Evolutionary conservation across 371 early-diverging fungal species (phyloP), one percentile per base, ranked within the genome.

Genomic region (Apophysomyces ossiformis): DNA sequence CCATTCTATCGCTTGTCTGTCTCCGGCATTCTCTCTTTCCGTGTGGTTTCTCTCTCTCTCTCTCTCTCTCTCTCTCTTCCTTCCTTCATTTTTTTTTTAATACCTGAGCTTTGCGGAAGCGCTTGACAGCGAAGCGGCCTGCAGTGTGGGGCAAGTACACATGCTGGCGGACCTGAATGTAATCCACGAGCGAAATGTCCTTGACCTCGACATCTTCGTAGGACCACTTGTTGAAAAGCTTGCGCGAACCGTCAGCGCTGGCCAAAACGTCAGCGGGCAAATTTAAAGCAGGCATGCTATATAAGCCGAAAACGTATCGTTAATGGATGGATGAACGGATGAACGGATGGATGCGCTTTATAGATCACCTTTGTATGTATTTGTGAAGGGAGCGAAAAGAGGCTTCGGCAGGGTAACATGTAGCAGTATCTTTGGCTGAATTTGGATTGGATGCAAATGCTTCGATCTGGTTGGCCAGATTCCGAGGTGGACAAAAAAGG

Each of bases 61-160:
- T 26, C 32, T 26, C 32, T 1, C 3, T 26, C 32, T 26, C 16
- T 38, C 46, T 56, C 41, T 58, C 47, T 61, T 43, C 46, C 13
- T 37, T 12, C 12, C 35, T 60, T 54, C 36, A 13, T 45, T 58
- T 46, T 32, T 8, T 39, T 58, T 57, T 6, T 37, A 38, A 12
- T 84, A 91, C 90, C 79, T 94, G 96, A 71, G 96, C 97, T 93
- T 99, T 99, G 81, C 98, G 91, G 93, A 99, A 99, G 78, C 96
- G 88, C 90, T 96, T 96, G 83, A 90, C 84, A 79, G 97, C 96
- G 87, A 95, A 98, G 81, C 99, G 95, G 72, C 98, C 98, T 71
- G 97, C 98, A 73, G 98, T 96, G 95, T 99, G 99, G 74, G 98
- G 97, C 75, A 97, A 86, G 90, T 96, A 99, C 68, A 96, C 95